phyloP scores from a whole-genome alignment of 2,329 filamentous ascomycete genomes.

The Rasamsonia emersonii region DNA sequence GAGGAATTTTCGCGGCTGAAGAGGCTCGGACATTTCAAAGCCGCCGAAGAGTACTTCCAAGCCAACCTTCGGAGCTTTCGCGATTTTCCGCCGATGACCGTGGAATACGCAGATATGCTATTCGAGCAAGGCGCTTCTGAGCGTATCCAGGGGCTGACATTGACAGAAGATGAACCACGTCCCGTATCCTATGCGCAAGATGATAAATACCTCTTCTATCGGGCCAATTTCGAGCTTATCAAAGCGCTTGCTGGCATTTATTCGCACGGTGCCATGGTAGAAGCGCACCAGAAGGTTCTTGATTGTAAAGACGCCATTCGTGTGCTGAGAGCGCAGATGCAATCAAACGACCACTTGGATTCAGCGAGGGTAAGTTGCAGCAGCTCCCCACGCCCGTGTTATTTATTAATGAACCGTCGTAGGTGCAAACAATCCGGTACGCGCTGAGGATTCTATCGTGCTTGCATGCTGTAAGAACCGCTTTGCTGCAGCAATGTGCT shows the following conservation, averaged over 20 bases:
- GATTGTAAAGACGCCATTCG: background rate
- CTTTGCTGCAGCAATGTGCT: too few species aligned
- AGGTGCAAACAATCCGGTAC: background rate
- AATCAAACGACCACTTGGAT: background rate
- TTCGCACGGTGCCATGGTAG: background rate
- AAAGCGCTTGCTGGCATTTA: background rate
- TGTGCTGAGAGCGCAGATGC: background rate
- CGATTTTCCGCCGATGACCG: constrained; percentile 5
- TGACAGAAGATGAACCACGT: background rate
- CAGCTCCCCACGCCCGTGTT: background rate
- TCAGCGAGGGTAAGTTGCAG: background rate
- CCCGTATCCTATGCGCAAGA: background rate
- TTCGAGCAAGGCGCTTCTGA: constrained; percentile 9
- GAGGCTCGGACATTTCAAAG: constrained; percentile 10
- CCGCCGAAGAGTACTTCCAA: constrained; percentile 9
- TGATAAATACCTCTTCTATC: background rate
- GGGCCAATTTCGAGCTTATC: background rate
- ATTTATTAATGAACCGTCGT: background rate
- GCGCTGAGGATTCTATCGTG: background rate
- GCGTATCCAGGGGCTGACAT: background rate
- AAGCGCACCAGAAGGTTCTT: background rate
- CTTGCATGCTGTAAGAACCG: too few species aligned
- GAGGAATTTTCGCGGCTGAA: constrained; percentile 13
- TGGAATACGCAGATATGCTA: constrained; percentile 12
- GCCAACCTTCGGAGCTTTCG: constrained; percentile 5